phyloP scores from a whole-genome alignment of 176 grass and related monocot species.

The sorghum (Sorghum bicolor) region Sorghum_bicolor_NCBIv3 NC_012872.2:46939501-46940000 shows the following conservation, averaged over 20 bases:
- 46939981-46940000: background rate
- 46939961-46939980: background rate
- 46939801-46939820: too few relatives aligned
- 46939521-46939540: too few relatives aligned
- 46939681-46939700: background rate
- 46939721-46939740: too few relatives aligned
- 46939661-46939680: background rate
- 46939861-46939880: background rate
- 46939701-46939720: background rate
- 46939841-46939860: too few relatives aligned
- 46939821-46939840: too few relatives aligned
- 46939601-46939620: background rate
- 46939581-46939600: too few relatives aligned
- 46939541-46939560: too few relatives aligned
- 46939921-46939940: background rate
- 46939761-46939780: too few relatives aligned
- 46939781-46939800: background rate
- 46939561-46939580: too few relatives aligned
- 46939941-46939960: background rate
- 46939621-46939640: background rate
- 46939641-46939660: background rate
- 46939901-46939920: background rate
- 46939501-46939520: too few relatives aligned
- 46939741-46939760: background rate
- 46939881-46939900: background rate